phyloP scores from a whole-genome alignment of 495 filamentous ascomycete genomes.

The Daldinia caldariorum region DNA sequence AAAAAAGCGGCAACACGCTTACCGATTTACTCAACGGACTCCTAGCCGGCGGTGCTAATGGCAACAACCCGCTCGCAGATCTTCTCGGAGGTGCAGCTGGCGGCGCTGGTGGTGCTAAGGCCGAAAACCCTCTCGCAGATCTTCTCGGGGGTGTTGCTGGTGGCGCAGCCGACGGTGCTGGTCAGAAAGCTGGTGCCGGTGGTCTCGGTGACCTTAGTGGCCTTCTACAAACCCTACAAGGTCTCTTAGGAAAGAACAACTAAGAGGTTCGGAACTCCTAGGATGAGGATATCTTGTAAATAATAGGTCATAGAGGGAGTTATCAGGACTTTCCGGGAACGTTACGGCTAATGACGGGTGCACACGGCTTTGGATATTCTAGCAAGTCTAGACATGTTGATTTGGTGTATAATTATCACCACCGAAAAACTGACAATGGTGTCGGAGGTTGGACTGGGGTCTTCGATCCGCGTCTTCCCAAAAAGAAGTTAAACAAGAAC shows the following conservation, averaged over 20 bases:
- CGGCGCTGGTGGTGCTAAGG: not conserved
- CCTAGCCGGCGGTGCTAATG: slow-evolving; percentile 26
- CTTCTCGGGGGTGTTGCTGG: not conserved
- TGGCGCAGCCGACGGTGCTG: slow-evolving; percentile 1
- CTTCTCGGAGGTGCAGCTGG: slow-evolving; percentile 23
- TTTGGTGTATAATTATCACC: slow-evolving; percentile 14
- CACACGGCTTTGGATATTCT: slow-evolving; percentile 23
- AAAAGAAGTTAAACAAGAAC: slow-evolving; percentile 22
- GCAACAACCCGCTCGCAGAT: slow-evolving; percentile 18
- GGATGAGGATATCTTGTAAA: slow-evolving; percentile 23
- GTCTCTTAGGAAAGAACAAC: slow-evolving; percentile 19
- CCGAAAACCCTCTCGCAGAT: not conserved
- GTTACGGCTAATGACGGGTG: slow-evolving; percentile 4
- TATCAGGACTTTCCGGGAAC: slow-evolving; percentile 8
- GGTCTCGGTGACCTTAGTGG: slow-evolving; percentile 5
- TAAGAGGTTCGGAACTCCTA: slow-evolving; percentile 11
- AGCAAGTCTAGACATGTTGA: slow-evolving; percentile 47
- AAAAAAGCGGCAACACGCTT: slow-evolving; percentile 28
- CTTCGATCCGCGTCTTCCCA: slow-evolving; percentile 14
- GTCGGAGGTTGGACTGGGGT: slow-evolving; percentile 8
- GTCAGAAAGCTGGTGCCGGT: slow-evolving; percentile 11
- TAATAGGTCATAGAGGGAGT: slow-evolving; percentile 28
- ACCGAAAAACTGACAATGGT: slow-evolving; percentile 8
- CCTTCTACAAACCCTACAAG: slow-evolving; percentile 12
- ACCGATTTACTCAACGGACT: slow-evolving; percentile 23